phyloP scores from a whole-genome alignment of 2,329 filamentous ascomycete genomes.

The Periconia sp. region DNA sequence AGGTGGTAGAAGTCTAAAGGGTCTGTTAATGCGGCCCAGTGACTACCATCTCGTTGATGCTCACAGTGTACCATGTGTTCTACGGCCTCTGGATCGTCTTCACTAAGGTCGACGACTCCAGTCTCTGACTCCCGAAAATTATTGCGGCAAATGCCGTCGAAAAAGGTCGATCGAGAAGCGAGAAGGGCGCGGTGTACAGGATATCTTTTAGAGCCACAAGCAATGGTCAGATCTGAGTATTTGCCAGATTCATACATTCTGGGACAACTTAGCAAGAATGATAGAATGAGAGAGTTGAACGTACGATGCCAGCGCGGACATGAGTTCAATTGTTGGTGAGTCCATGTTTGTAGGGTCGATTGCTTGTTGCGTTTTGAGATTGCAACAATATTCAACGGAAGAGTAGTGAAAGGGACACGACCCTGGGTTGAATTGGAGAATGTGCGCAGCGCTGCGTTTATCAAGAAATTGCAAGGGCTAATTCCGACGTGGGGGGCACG shows the following conservation, averaged over 20 bases:
- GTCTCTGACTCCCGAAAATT: constrained; percentile 45
- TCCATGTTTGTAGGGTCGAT: constrained; percentile 43
- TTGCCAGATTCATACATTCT: constrained; percentile 46
- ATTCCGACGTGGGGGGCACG: constrained; percentile 3
- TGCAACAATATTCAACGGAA: background rate
- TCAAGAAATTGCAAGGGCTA: constrained; percentile 2
- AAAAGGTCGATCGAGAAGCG: constrained; percentile 56
- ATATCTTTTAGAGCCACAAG: constrained; percentile 54
- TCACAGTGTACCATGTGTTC: constrained; percentile 51
- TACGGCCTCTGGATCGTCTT: constrained; percentile 49
- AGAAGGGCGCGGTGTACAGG: constrained; percentile 55
- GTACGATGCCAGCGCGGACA: constrained; percentile 56
- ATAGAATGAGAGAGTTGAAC: constrained; percentile 22
- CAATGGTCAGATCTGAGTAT: constrained; percentile 58
- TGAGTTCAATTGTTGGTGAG: constrained; percentile 51
- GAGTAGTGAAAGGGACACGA: too few species aligned
- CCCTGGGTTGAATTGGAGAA: constrained; percentile 1
- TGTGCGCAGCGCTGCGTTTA: constrained; percentile 7
- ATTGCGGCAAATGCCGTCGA: constrained; percentile 49
- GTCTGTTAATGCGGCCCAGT: constrained; percentile 20
- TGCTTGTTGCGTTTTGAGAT: too few species aligned
- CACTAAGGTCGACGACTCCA: constrained; percentile 46
- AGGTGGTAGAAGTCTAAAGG: constrained; percentile 48
- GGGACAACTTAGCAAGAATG: constrained; percentile 34
- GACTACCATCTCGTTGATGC: constrained; percentile 16